A percentile compares a stretch with the other conserved stretches of the same genome.
phyloP scores from a whole-genome alignment of 345 rosid species.

The Hibiscus trionum region DNA sequence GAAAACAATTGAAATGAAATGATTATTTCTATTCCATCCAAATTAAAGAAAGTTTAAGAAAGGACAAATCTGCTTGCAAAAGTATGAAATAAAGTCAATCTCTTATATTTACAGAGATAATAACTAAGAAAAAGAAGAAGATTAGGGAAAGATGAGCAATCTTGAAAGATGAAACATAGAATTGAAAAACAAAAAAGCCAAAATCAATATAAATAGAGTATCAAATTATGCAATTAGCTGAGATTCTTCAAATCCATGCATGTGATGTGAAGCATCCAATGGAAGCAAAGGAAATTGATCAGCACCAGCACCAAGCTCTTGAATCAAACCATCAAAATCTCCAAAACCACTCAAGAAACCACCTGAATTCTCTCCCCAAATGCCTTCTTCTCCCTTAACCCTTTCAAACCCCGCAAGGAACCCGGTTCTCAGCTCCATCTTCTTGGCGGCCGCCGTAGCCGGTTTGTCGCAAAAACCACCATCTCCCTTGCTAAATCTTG shows the following conservation, averaged over 20 bases:
- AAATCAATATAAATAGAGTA: background rate
- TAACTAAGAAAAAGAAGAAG: background rate
- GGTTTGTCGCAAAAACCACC: background rate
- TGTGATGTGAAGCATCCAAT: conserved; percentile 28
- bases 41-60: background rate
- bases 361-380: conserved; percentile 29
- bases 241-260: conserved; percentile 36
- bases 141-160: background rate
- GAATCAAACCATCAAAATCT: conserved; percentile 67
- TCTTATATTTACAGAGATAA: conserved; percentile 16
- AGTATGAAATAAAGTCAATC: background rate
- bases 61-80: background rate
- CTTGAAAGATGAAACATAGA: conserved; percentile 12
- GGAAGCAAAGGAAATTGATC: conserved; percentile 48
- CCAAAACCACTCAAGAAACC: conserved; percentile 50
- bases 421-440: conserved; percentile 24
- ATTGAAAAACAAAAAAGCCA: background rate
- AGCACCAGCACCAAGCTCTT: conserved; percentile 28
- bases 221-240: conserved; percentile 16
- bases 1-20: background rate
- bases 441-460: background rate
- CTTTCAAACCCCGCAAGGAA: conserved; percentile 14
- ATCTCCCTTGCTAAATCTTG: conserved; percentile 14
- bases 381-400: conserved; percentile 24
- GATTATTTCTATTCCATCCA: background rate